A percentile compares a stretch with the other conserved stretches of the same genome.
These are phyloP conservation scores for Paraphoma sp. DNA, from an alignment of 2,329 filamentous ascomycete genomes.

Conservation along the genomic window DNA sequence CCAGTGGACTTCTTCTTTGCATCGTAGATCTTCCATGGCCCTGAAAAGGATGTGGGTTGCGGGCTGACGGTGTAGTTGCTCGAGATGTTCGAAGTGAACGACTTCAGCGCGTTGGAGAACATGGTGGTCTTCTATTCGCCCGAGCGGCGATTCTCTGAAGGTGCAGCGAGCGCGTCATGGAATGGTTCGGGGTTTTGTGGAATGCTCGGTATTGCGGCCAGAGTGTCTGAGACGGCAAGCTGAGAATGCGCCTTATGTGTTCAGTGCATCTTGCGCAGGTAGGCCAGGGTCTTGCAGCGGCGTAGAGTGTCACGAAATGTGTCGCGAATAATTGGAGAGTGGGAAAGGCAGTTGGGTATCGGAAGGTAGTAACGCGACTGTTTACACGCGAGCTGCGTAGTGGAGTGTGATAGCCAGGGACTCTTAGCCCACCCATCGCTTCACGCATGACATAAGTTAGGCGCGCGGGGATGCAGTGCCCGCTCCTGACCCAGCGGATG, in stretches of 20 bases:
- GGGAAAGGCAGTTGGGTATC: background rate
- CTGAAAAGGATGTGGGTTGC: constrained; percentile 77
- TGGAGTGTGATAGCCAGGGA: constrained; percentile 16
- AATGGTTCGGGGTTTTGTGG: constrained; percentile 19
- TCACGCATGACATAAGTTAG: constrained; percentile 20
- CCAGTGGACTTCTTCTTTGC: constrained; percentile 95
- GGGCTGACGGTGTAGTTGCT: constrained; percentile 87
- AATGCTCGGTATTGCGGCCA: constrained; percentile 16
- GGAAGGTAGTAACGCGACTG: constrained; percentile 7
- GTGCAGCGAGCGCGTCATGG: constrained; percentile 36
- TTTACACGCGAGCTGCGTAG: constrained; percentile 23
- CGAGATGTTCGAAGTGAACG: constrained; percentile 90
- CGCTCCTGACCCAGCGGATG: background rate
- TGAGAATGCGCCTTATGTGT: constrained; percentile 21
- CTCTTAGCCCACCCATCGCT: background rate
- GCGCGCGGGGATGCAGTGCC: constrained; percentile 6
- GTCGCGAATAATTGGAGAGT: background rate
- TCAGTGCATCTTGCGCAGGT: constrained; percentile 18
- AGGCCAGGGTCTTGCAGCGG: background rate
- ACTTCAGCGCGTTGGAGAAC: constrained; percentile 90
- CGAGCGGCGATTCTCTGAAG: constrained; percentile 27
- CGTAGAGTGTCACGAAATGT: background rate
- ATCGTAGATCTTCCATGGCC: constrained; percentile 97
- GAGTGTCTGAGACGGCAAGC: constrained; percentile 23
- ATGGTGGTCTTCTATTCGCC: constrained; percentile 60